Evolutionary conservation across 306 rosid genomes (phyloP), one percentile per base, ranked within the genome.

Genomic region (Cajanus cajan): DNA sequence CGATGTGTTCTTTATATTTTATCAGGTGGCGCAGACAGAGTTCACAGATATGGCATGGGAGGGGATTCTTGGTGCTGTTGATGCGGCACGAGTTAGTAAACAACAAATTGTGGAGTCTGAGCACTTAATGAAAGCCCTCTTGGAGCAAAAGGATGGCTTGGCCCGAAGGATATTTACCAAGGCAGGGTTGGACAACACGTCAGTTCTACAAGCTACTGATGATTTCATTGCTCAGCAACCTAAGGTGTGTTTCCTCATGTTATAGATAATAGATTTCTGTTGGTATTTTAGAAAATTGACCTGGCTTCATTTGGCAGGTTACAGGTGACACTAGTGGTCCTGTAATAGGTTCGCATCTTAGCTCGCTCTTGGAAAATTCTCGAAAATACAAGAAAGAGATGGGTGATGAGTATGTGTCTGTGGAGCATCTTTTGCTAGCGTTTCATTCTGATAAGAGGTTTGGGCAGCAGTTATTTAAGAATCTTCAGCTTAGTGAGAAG

Each of bases 31-130:
- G 41, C 99, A 77, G 37, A 73, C 89, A 8, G 99, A 93, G 75
- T 95, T 86, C 90, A 95, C 99, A 21, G 98, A 95, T 76, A 88
- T 91, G 98, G 99, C 99, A 37, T 95, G 99, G 99, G 98, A 89
- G 88, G 98, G 96, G 24, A 71, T 95, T 48, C 24, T 90, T 36
- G 98, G 90, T 44, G 98, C 98, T 4, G 91, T 89, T 8, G 91
- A 92, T 57, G 93, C 98, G 4, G 98, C 98, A 4, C 86, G 96
- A 64, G 48, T 62, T 41, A 86, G 82, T 86, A 95, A 85, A 80
- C 97, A 95, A 72, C 98, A 95, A 80, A 87, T 95, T 77, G 97
- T 92, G 82, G 99, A 95, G 62, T 82, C 98, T 0, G 99, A 95
- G 83, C 98, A 95, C 84, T 83, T 95, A 40, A 95, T 95, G 99